Evolutionary conservation across 208 protist genomes (phyloP).

Genomic region (Crithidia fasciculata): DNA sequence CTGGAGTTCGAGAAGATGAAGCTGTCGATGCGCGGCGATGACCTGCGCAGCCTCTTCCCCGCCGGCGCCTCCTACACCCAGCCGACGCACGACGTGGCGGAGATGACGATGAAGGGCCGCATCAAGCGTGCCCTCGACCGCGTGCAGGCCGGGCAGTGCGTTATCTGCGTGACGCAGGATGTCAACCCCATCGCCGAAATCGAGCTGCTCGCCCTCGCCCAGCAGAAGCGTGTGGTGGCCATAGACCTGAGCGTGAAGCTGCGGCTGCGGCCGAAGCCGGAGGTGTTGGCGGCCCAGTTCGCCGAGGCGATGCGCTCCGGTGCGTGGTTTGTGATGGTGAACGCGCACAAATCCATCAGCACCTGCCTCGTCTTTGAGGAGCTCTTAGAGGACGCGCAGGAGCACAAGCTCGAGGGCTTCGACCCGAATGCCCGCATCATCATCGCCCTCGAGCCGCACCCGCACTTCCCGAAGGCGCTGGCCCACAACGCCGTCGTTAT

Average conservation of each 20-base stretch:
- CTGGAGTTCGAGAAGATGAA: slow-evolving; percentile 84
- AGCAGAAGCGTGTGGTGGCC: slow-evolving; percentile 41
- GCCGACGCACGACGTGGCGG: slow-evolving; percentile 16
- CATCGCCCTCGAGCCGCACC: slow-evolving; percentile 74
- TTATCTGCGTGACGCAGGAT: slow-evolving; percentile 83
- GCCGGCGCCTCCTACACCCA: not conserved
- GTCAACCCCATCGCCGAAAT: slow-evolving; percentile 84
- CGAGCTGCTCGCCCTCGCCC: slow-evolving; percentile 66
- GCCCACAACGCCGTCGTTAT: slow-evolving; percentile 56
- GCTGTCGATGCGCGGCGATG: slow-evolving; percentile 44
- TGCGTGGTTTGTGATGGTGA: slow-evolving; percentile 76
- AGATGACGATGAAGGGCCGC: slow-evolving; percentile 46
- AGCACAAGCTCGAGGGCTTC: slow-evolving; percentile 66
- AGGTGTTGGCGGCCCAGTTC: slow-evolving; percentile 57
- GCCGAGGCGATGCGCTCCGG: slow-evolving; percentile 66
- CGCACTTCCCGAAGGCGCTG: slow-evolving; percentile 78
- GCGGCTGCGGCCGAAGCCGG: slow-evolving; percentile 66
- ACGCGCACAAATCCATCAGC: slow-evolving; percentile 88
- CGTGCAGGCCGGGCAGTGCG: slow-evolving; percentile 47
- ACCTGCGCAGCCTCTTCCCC: slow-evolving; percentile 22
- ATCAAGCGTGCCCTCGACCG: slow-evolving; percentile 51
- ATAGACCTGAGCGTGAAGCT: slow-evolving; percentile 82
- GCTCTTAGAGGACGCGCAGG: slow-evolving; percentile 61
- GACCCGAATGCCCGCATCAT: slow-evolving; percentile 61
- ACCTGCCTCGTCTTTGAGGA: slow-evolving; percentile 67